Percentiles rank a stretch among this genome's conserved stretches.
Evolutionary conservation across 75 land plant genomes (phyloP).

Genomic region (Cryptomeria japonica): DNA sequence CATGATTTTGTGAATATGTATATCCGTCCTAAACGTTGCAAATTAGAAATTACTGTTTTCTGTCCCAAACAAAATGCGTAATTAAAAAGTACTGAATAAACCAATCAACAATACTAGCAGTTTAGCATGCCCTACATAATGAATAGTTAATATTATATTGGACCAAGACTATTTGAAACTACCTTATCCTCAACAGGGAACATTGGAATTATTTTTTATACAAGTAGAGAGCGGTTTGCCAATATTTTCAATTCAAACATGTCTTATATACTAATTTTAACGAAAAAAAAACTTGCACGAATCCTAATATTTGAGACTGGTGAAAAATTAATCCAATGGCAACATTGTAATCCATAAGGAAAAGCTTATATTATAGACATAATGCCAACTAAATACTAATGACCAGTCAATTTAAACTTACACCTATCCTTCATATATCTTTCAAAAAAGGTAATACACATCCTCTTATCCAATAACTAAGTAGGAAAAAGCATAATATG

Average conservation of each 20-base stretch:
- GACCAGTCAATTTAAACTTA: not conserved
- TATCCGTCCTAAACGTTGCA: not conserved
- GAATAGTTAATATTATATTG: not conserved
- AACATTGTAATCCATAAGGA: not conserved
- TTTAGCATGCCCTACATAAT: not conserved
- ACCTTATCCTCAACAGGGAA: not conserved
- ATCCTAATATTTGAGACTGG: too few species aligned
- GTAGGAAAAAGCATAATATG: not conserved
- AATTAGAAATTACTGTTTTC: too few species aligned
- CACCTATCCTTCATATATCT: not conserved
- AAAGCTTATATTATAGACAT: not conserved
- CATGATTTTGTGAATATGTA: not conserved
- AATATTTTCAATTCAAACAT: too few species aligned
- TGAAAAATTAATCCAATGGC: not conserved
- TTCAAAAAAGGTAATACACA: not conserved
- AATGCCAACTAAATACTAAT: not conserved
- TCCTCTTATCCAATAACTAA: not conserved
- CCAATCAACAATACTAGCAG: not conserved
- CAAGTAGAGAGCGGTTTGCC: not conserved
- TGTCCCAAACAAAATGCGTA: not conserved
- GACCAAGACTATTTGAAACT: too few species aligned
- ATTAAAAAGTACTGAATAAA: too few species aligned
- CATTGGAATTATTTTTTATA: not conserved
- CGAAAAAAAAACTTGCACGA: not conserved
- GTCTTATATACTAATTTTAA: not conserved